Conservation (phyloP, 768 basidiomycete genomes). For the Lactifluus pinguis region DNA sequence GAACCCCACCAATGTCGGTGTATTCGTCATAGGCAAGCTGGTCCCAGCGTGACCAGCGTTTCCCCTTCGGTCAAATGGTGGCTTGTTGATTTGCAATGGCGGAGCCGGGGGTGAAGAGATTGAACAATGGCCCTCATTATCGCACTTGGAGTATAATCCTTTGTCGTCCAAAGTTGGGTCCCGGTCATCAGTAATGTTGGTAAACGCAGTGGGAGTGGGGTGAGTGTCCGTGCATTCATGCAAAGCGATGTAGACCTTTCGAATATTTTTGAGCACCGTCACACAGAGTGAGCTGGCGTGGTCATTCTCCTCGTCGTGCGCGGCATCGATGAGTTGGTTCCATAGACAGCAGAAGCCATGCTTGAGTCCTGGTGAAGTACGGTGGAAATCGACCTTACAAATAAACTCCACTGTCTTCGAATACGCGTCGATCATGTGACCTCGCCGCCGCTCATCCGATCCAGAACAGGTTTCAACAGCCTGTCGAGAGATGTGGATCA, state of each 20-base stretch:
- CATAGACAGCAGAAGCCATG: constrained; percentile 4
- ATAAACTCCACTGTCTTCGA: neutral
- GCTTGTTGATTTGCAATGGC: neutral
- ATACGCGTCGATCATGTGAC: neutral
- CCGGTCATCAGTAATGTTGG: neutral
- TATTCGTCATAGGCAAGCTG: too few species aligned
- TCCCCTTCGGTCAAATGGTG: neutral
- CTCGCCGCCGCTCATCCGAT: neutral
- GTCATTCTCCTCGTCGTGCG: neutral
- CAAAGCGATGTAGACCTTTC: neutral
- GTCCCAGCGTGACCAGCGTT: neutral
- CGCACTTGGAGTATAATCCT: neutral
- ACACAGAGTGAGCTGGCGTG: neutral
- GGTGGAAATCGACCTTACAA: neutral
- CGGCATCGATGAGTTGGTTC: neutral
- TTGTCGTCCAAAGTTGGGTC: neutral
- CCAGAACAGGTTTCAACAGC: neutral
- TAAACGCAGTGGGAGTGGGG: neutral
- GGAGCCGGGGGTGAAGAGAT: neutral
- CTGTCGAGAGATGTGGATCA: neutral
- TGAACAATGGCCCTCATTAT: neutral
- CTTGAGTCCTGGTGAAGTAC: neutral
- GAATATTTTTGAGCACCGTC: neutral
- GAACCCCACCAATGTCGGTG: neutral
- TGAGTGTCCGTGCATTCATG: neutral